Conservation (phyloP, 2,329 filamentous ascomycete genomes). For the Ceratocystiopsis sp. region DNA sequence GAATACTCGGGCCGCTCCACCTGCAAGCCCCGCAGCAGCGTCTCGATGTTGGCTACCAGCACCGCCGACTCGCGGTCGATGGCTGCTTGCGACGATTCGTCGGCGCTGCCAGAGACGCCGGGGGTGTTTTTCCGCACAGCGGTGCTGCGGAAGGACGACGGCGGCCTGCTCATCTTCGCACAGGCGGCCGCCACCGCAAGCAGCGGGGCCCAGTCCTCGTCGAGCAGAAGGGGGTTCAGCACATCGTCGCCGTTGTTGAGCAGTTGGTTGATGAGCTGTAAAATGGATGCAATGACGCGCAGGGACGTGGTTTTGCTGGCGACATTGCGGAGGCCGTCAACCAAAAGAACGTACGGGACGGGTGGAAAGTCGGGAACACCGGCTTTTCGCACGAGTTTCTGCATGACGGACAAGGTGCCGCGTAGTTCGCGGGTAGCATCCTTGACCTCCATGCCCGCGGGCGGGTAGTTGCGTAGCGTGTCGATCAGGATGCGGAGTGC, state of each 20-base stretch:
- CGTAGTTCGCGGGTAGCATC: conserved; percentile 39
- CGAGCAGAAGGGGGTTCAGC: conserved; percentile 38
- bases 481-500: conserved; percentile 49
- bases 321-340: conserved; percentile 38
- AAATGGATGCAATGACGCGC: conserved; percentile 28
- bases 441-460: conserved; percentile 29
- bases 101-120: background rate
- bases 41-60: conserved; percentile 33
- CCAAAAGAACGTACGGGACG: conserved; percentile 40
- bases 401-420: conserved; percentile 44
- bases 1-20: conserved; percentile 32
- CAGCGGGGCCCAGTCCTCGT: conserved; percentile 49
- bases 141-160: background rate
- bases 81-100: conserved; percentile 20
- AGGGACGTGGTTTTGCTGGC: conserved; percentile 26
- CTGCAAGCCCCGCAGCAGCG: conserved; percentile 23
- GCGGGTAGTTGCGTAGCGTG: conserved; percentile 33
- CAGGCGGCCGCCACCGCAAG: conserved; percentile 43
- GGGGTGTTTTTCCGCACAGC: background rate
- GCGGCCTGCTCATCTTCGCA: conserved; percentile 17
- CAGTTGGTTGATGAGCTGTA: conserved; percentile 37
- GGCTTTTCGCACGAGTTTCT: conserved; percentile 43
- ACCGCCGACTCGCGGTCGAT: conserved; percentile 25
- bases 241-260: conserved; percentile 34
- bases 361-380: conserved; percentile 41